Conservation (phyloP, 257 asterid genomes). For the Eucommia ulmoides region DNA sequence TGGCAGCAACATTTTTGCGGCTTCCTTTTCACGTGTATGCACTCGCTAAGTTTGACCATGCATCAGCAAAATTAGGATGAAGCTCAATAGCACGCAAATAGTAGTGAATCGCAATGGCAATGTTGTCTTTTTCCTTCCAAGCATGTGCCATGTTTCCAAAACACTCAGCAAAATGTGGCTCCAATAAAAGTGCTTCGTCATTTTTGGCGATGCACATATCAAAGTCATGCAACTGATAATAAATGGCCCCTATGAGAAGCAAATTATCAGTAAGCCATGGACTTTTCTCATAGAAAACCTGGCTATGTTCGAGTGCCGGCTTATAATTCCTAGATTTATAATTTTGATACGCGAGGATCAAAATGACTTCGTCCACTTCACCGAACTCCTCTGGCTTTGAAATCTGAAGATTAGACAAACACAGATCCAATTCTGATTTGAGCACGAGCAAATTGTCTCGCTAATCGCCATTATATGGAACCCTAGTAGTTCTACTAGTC, state of each 20-base stretch:
- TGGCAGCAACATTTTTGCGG: neutral
- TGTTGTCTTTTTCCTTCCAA: slow-evolving; percentile 97
- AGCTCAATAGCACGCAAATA: slow-evolving; percentile 80
- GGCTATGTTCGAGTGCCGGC: slow-evolving; percentile 87
- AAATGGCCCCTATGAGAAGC: slow-evolving; percentile 81
- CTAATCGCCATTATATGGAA: too few species aligned
- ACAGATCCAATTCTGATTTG: too few species aligned
- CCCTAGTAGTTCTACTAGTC: too few species aligned
- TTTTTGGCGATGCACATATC: slow-evolving; percentile 83
- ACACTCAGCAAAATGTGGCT: slow-evolving; percentile 97
- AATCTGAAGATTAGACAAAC: too few species aligned
- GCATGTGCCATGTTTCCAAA: slow-evolving; percentile 99
- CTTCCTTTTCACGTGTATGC: slow-evolving; percentile 1
- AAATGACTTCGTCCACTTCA: slow-evolving; percentile 79
- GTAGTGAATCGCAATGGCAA: slow-evolving; percentile 88
- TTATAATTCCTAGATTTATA: slow-evolving; percentile 79
- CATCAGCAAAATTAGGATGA: slow-evolving; percentile 1
- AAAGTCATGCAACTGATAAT: slow-evolving; percentile 71
- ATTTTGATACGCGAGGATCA: slow-evolving; percentile 84
- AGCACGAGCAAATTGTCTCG: too few species aligned
- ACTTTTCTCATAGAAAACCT: slow-evolving; percentile 71
- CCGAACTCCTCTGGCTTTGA: too few species aligned
- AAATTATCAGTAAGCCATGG: slow-evolving; percentile 88
- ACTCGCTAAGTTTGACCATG: neutral
- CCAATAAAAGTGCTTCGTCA: slow-evolving; percentile 84